Evolutionary conservation across 129 eudicot species (phyloP).

Genomic region (Tagetes patula): DNA sequence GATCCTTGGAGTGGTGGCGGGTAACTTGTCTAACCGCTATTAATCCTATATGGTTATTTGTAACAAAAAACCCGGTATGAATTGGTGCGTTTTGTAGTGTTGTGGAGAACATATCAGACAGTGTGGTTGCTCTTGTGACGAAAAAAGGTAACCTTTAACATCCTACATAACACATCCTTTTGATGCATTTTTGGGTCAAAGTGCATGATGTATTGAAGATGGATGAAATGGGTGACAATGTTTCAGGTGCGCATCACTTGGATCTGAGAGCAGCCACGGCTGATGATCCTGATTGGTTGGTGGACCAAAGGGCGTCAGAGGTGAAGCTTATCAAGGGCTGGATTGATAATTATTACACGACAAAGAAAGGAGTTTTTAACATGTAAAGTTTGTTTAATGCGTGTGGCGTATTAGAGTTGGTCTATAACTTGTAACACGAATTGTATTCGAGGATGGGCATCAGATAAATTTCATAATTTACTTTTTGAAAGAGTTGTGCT

Average conservation of each 20-base stretch:
- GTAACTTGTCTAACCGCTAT: slow-evolving; percentile 29
- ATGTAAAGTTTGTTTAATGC: slow-evolving; percentile 7
- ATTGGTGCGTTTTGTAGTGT: slow-evolving; percentile 54
- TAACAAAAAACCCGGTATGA: background rate
- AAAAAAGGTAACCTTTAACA: slow-evolving; percentile 58
- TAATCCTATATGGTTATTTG: slow-evolving; percentile 1
- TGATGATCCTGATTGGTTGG: slow-evolving; percentile 86
- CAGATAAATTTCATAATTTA: background rate
- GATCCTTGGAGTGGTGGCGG: slow-evolving; percentile 94
- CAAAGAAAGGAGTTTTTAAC: slow-evolving; percentile 35
- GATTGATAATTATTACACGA: slow-evolving; percentile 49
- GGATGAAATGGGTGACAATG: background rate
- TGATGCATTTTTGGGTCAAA: slow-evolving; percentile 10
- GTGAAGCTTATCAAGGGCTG: slow-evolving; percentile 58
- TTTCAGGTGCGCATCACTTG: slow-evolving; percentile 91
- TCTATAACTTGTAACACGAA: slow-evolving; percentile 12
- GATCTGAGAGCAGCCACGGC: slow-evolving; percentile 75
- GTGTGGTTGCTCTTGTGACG: slow-evolving; percentile 67
- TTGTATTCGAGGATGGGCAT: background rate
- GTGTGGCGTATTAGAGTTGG: background rate
- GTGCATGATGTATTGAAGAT: background rate
- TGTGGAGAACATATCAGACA: slow-evolving; percentile 68
- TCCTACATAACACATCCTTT: background rate
- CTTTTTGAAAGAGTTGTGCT: background rate
- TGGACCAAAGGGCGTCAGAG: slow-evolving; percentile 74